Base-by-base conservation (phyloP, 2,329 filamentous ascomycete species). In the Cordyceps cicadae region DNA sequence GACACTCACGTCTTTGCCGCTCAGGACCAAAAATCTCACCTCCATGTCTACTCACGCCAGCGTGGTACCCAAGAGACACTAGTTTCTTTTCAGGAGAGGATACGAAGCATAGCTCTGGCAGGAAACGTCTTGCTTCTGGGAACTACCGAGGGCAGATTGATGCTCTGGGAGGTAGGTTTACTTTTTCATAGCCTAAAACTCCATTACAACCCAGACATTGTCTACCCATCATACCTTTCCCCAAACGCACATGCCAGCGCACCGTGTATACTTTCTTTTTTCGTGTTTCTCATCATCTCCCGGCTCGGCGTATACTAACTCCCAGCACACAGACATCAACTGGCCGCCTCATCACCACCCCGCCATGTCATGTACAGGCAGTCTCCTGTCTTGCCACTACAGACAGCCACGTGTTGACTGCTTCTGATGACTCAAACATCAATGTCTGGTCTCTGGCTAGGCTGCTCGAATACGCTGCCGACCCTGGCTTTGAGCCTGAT, bases 31-130 rank as follows among this genome's bases (percentile, higher is more conserved):
- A 97, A 96, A 74, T 90, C 92, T 0, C 89, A 96, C 48, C 83
- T 99, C 1, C 90, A 97, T 75, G 91, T 99, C 60, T 99, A 97
- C 75, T 92, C 84, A 62, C 83, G 92, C 60, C 81, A 86, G 62
- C 89, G 89, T 64, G 89, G 89, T 32, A 94, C 89, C 67, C 92
- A 97, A 70, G 93, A 97, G 75, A 89, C 90, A 7, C 83, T 90
- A 19, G 85, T 97, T 21, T 88, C 92, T 0, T 96, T 99, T 68
- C 87, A 89, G 0, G 93, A 97, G 74, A 84, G 87, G 67, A 90
- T 99, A 69, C 87, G 86, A 65, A 92, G 89, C 73, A 76, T 96
- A 68, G 82, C 86, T 24, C 79, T 95, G 59, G 85, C 86, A 26
- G 87, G 83, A 53, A 83, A 90, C 65, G 82, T 95, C 54, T 78